Base-by-base conservation (phyloP, 176 grass and related monocot species). In the Coix lacrymajobi region DNA sequence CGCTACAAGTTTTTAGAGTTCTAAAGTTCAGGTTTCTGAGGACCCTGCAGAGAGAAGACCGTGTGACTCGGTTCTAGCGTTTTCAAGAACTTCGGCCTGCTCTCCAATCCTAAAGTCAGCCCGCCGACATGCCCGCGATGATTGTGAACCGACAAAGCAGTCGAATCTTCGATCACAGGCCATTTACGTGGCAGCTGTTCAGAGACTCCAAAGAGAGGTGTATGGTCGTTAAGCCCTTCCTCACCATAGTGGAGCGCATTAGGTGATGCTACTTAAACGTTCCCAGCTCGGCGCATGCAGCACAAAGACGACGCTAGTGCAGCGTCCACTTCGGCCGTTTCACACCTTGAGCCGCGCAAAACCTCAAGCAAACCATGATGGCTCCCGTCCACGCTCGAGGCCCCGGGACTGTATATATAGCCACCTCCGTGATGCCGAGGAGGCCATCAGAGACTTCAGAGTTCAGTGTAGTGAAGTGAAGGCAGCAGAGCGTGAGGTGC, bases 171-270 rank as follows among this genome's bases (percentile, higher is more conserved):
- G 31, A 40, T 22, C 37, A 8, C 28, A 60, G 75, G 37, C 66
- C 57, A 25, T 87, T 77, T 83, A 69, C 80, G 84, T 83, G 84
- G 84, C 79, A 51, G 25, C 43, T 54, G 4, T 69, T 25, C 19
- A 75, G 74, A 66, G 41, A 64, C 26, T 36, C 8, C 48, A 69
- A 22, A 38, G 39, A 65, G 13, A 54, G 34, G 0, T 41, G 12
- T 68, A 71, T 77, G 79, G 79, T 54, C 40, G 40, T 54, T 82
- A 87, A 62, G 71, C 71, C 71, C 63, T 29, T 29, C 29, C 64
- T 85, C 63, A 29, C 32, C 63, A 49, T 89, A 83, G 84, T 90
- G 88, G 79, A 90, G 32, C 0, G 75, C 79, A 79, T 79, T 90
- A 87, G 88, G 88, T 90, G 56, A 74, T 46, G 48, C 44, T 90